Evolutionary conservation across 1,284 basidiomycete species (phyloP).

Genomic region (Fomitopsis betulina): DNA sequence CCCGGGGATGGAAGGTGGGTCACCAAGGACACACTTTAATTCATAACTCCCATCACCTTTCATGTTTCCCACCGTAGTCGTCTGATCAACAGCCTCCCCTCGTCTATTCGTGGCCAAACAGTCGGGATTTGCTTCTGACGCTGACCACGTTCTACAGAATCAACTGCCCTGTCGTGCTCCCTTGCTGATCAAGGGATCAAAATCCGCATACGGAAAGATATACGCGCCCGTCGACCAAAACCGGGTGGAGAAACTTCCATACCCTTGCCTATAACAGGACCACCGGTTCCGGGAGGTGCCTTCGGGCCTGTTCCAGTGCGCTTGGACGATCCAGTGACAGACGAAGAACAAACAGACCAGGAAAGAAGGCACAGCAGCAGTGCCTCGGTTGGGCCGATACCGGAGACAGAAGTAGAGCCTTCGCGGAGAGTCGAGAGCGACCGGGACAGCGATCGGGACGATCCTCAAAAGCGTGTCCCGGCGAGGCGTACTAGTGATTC

Average conservation of each 20-base stretch:
- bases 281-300: conserved; percentile 14
- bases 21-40: conserved; percentile 3
- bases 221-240: conserved; percentile 68
- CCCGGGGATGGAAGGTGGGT: conserved; percentile 84
- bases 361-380: conserved; percentile 18
- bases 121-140: neutral
- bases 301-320: conserved; percentile 32
- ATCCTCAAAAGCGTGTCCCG: conserved; percentile 12
- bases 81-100: too few relatives aligned
- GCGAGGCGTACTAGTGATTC: conserved; percentile 14
- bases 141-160: conserved; percentile 47
- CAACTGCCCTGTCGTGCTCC: conserved; percentile 82
- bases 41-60: neutral
- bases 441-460: conserved; percentile 22
- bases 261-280: conserved; percentile 18
- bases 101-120: neutral
- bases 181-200: conserved; percentile 92
- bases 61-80: neutral
- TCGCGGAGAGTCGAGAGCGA: conserved; percentile 10
- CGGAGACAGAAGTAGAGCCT: neutral
- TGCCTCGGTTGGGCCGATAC: neutral
- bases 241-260: conserved; percentile 29
- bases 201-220: conserved; percentile 88
- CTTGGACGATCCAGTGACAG: conserved; percentile 25
- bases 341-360: conserved; percentile 19